phyloP scores from a whole-genome alignment of 2,329 filamentous ascomycete species.

The Hypoxylon sp. region DNA sequence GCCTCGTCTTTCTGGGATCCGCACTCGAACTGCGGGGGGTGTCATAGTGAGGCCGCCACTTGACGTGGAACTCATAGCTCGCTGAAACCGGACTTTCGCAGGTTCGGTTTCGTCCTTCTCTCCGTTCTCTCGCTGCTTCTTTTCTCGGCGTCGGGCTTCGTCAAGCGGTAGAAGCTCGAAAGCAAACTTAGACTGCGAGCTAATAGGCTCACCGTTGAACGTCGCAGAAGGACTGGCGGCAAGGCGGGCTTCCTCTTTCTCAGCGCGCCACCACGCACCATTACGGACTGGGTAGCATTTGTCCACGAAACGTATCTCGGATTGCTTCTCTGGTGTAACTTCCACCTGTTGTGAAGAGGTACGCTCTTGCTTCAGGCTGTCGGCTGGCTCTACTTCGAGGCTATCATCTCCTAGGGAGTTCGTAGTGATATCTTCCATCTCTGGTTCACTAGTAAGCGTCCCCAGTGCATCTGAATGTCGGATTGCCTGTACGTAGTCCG shows the following conservation, averaged over 20 bases:
- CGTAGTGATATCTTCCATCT: not conserved
- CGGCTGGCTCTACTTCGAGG: not conserved
- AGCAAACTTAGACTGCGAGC: slow-evolving; percentile 46
- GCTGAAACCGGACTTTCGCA: slow-evolving; percentile 31
- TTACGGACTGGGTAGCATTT: slow-evolving; percentile 28
- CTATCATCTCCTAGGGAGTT: not conserved
- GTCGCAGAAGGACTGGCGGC: slow-evolving; percentile 14
- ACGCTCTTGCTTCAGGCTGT: not conserved
- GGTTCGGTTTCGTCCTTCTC: slow-evolving; percentile 49
- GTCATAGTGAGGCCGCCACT: not conserved
- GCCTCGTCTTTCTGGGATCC: slow-evolving; percentile 17
- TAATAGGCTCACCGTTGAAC: slow-evolving; percentile 34
- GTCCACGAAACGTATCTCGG: slow-evolving; percentile 26
- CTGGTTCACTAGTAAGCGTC: slow-evolving; percentile 5
- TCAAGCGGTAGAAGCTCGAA: slow-evolving; percentile 51
- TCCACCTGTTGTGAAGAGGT: slow-evolving; percentile 11
- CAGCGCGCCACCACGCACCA: slow-evolving; percentile 9
- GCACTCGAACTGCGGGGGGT: slow-evolving; percentile 28
- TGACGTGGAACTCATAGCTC: slow-evolving; percentile 33
- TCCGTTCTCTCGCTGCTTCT: slow-evolving; percentile 47
- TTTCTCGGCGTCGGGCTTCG: slow-evolving; percentile 47
- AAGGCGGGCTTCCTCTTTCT: slow-evolving; percentile 4
- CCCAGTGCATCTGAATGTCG: not conserved
- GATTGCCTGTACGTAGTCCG: slow-evolving; percentile 42
- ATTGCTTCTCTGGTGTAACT: not conserved